A percentile compares a stretch with the other conserved stretches of the same genome.
These are phyloP conservation scores for Saccharomyces pastorianus DNA, from an alignment of 1,139 yeast species.

Conservation along the genomic window DNA sequence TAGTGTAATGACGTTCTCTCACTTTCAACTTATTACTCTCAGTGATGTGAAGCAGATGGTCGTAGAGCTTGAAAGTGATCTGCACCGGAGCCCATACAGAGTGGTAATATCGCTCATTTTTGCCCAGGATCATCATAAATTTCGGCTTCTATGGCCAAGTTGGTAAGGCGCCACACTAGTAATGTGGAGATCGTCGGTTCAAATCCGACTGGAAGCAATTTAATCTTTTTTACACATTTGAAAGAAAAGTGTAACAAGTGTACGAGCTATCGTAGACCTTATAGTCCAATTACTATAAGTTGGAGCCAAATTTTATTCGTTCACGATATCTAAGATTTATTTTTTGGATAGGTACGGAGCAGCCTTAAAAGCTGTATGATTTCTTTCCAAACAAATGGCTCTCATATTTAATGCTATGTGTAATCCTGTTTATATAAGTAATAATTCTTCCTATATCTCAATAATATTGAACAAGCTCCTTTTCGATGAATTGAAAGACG, in stretches of 20 bases:
- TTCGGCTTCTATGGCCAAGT: constrained; percentile 33
- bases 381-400: background rate
- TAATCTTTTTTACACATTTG: too few relatives aligned
- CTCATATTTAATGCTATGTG: background rate
- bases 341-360: background rate
- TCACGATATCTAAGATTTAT: background rate
- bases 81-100: too few relatives aligned
- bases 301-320: background rate
- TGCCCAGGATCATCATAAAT: constrained; percentile 1
- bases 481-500: background rate
- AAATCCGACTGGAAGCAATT: constrained; percentile 32
- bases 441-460: background rate
- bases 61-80: background rate
- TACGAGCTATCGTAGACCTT: background rate
- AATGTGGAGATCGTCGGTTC: constrained; percentile 35
- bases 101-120: too few relatives aligned
- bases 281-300: background rate
- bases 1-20: background rate
- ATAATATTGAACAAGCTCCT: background rate
- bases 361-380: background rate
- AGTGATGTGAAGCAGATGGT: background rate
- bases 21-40: background rate
- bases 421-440: background rate
- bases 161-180: constrained; percentile 36
- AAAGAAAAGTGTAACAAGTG: background rate